Conservation (phyloP, 768 basidiomycete genomes). For the Hericium erinaceus region DNA sequence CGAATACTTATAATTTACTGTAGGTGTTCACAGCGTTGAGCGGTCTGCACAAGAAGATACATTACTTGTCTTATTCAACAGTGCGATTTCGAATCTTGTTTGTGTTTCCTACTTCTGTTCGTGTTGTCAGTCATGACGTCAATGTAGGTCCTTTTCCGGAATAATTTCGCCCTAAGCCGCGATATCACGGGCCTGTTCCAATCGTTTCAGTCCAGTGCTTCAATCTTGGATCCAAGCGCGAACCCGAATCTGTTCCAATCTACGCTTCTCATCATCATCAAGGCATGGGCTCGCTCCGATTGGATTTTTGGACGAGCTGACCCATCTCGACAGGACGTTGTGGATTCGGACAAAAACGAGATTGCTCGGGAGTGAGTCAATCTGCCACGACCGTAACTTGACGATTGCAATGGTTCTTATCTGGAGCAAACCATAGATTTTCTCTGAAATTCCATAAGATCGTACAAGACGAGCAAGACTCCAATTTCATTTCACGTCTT, state of each 20-base stretch:
- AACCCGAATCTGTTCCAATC: slow-evolving; percentile 54
- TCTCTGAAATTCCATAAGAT: slow-evolving; percentile 49
- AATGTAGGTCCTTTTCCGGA: slow-evolving; percentile 61
- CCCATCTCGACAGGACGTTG: slow-evolving; percentile 42
- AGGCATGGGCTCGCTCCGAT: no score
- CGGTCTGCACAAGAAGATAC: slow-evolving; percentile 56
- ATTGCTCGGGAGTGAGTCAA: slow-evolving; percentile 50
- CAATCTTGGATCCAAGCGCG: slow-evolving; percentile 45
- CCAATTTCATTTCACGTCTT: slow-evolving; percentile 53
- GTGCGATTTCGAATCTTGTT: slow-evolving; percentile 56
- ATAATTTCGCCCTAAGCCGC: slow-evolving; percentile 53
- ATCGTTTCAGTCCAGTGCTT: slow-evolving; percentile 49
- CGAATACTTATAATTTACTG: no score
- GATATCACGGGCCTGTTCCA: slow-evolving; percentile 54
- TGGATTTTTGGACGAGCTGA: neutral
- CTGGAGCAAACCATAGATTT: slow-evolving; percentile 32
- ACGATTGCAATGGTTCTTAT: no score
- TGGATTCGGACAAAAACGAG: slow-evolving; percentile 50
- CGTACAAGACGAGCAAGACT: slow-evolving; percentile 48
- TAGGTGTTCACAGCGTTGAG: slow-evolving; percentile 56
- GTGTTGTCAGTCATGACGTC: no score
- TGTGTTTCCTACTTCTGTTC: no score
- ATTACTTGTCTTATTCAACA: slow-evolving; percentile 53
- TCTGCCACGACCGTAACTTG: no score
- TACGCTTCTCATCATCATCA: slow-evolving; percentile 52